Conservation (phyloP, 2,329 filamentous ascomycete species). For the Phaeosphaeriaceae sp. region DNA sequence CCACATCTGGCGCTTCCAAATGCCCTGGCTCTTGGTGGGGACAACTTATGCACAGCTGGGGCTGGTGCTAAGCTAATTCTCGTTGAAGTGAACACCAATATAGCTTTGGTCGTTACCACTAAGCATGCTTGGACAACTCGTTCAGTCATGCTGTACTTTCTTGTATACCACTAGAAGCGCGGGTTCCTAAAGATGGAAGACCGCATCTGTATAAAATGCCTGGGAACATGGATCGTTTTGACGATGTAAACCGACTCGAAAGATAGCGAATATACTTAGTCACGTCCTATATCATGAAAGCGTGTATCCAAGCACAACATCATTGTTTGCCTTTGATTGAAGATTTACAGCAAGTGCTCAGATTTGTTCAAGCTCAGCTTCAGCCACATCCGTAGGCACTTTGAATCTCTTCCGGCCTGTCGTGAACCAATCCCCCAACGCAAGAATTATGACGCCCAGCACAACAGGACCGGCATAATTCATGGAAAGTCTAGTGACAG, state of each 20-base stretch:
- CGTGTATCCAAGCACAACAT: too few species aligned
- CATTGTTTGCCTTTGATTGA: too few species aligned
- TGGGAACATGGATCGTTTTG: not conserved
- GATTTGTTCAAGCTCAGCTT: too few species aligned
- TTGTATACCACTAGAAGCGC: not conserved
- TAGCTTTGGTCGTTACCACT: too few species aligned
- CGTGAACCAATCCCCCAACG: conserved; percentile 21
- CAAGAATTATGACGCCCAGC: conserved; percentile 13
- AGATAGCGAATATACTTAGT: not conserved
- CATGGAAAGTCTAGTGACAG: conserved; percentile 21
- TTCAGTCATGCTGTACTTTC: not conserved
- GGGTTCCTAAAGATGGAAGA: not conserved
- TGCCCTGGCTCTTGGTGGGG: not conserved
- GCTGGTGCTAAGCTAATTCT: not conserved
- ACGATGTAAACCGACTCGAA: not conserved
- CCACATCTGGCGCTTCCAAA: not conserved
- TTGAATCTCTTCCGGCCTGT: conserved; percentile 21
- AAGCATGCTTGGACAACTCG: not conserved
- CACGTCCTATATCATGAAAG: not conserved
- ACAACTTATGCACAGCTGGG: not conserved
- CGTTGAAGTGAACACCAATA: not conserved
- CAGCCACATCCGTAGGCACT: conserved; percentile 9
- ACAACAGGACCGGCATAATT: conserved; percentile 25
- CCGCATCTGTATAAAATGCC: not conserved
- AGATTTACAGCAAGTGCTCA: too few species aligned